Percentiles rank a stretch among this genome's conserved stretches.
Evolutionary conservation across 768 basidiomycete species (phyloP).

Genomic region (Daedaleopsis sinensis): DNA sequence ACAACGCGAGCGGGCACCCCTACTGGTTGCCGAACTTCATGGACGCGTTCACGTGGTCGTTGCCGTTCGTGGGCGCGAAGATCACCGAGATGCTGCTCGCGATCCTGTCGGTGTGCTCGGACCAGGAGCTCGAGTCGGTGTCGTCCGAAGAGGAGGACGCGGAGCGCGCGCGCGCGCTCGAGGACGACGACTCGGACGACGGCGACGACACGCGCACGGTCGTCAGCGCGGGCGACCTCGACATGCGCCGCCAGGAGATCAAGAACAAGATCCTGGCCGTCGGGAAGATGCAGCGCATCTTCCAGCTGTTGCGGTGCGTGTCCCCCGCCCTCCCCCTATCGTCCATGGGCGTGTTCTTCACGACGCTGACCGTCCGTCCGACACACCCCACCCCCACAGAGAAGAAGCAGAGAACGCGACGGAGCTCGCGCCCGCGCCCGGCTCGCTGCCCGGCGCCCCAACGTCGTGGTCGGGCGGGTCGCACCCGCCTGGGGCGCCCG

Average conservation of each 20-base stretch:
- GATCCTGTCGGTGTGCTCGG: conserved; percentile 92
- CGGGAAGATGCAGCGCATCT: conserved; percentile 88
- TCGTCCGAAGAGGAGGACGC: conserved; percentile 31
- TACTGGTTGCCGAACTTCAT: conserved; percentile 99
- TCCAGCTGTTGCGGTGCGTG: conserved; percentile 82
- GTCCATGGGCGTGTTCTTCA: too few species aligned
- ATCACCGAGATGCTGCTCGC: conserved; percentile 99
- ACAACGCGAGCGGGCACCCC: conserved; percentile 53
- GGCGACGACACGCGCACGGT: conserved; percentile 25
- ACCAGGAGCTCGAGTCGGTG: conserved; percentile 89
- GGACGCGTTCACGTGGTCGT: conserved; percentile 99
- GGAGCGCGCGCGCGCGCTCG: conserved; percentile 25
- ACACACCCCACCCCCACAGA: conserved; percentile 40
- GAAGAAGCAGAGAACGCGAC: conserved; percentile 81
- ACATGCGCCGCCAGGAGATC: conserved; percentile 72
- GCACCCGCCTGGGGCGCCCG: conserved; percentile 33
- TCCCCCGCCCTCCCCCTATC: not conserved
- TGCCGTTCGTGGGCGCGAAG: conserved; percentile 98
- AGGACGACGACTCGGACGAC: conserved; percentile 21
- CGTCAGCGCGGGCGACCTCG: conserved; percentile 45
- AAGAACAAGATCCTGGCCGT: conserved; percentile 95
- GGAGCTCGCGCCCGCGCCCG: conserved; percentile 48
- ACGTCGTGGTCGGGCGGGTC: conserved; percentile 32
- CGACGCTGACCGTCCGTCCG: not conserved
- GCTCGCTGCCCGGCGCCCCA: conserved; percentile 26